Evolutionary conservation across 139 green algal species (phyloP).

Genomic region (Medakamo hakoo): DNA sequence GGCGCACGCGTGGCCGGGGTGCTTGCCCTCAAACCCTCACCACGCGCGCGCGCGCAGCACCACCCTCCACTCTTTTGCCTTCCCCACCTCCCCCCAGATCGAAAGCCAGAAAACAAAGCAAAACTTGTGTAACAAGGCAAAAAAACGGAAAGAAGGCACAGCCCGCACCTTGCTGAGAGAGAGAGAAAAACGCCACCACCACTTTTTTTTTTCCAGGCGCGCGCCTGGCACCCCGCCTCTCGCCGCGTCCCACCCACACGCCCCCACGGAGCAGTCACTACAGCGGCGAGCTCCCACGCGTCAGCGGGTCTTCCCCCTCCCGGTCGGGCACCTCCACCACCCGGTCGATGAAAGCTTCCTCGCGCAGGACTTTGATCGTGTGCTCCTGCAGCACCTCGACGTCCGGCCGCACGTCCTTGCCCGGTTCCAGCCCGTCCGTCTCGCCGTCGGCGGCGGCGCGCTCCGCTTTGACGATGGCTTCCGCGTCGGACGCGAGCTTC

Average conservation of each 20-base stretch:
- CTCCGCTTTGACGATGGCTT: slow-evolving; percentile 12
- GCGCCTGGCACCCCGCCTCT: too few species aligned
- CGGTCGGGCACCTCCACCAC: neutral
- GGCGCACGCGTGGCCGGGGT: too few species aligned
- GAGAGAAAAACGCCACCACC: too few species aligned
- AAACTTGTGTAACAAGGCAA: too few species aligned
- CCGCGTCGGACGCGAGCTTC: slow-evolving; percentile 4
- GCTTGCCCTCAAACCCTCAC: too few species aligned
- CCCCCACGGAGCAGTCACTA: too few species aligned
- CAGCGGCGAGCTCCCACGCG: too few species aligned
- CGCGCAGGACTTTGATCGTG: neutral
- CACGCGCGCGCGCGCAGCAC: too few species aligned
- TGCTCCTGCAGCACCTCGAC: neutral
- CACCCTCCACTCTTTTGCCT: neutral
- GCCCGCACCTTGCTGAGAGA: too few species aligned
- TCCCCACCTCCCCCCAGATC: neutral
- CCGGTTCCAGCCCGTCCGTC: neutral
- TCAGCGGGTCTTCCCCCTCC: neutral
- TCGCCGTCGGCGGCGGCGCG: neutral
- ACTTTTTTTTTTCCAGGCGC: too few species aligned
- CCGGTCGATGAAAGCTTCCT: neutral
- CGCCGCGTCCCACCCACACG: too few species aligned
- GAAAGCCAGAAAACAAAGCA: neutral
- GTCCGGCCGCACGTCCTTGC: neutral
- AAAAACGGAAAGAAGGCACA: too few species aligned